Conservation (phyloP, 352 stramenopile genomes). For the Pythium volutum region DNA sequence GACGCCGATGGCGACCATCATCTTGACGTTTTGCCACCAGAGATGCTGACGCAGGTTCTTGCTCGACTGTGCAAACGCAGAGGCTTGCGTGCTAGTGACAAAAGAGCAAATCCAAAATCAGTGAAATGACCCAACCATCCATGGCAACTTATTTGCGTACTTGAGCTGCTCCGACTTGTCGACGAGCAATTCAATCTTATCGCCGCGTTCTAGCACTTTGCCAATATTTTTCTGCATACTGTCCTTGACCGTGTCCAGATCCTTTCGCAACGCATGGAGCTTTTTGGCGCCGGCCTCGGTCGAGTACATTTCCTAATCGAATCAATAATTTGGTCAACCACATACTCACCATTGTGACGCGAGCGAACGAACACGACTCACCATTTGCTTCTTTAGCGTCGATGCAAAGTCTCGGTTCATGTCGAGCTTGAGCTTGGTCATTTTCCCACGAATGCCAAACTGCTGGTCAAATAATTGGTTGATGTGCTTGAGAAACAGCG, state of each 20-base stretch:
- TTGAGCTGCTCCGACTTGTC: slow-evolving; percentile 87
- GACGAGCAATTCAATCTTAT: slow-evolving; percentile 87
- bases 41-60: slow-evolving; percentile 72
- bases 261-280: slow-evolving; percentile 76
- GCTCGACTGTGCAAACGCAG: slow-evolving; percentile 83
- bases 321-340: neutral
- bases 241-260: slow-evolving; percentile 75
- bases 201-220: slow-evolving; percentile 81
- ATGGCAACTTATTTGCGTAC: too few species aligned
- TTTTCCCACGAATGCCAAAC: slow-evolving; percentile 84
- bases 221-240: slow-evolving; percentile 82
- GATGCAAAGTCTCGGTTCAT: slow-evolving; percentile 85
- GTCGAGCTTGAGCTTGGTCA: slow-evolving; percentile 85
- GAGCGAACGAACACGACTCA: slow-evolving; percentile 9
- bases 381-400: slow-evolving; percentile 85
- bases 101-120: neutral
- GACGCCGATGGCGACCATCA: slow-evolving; percentile 77
- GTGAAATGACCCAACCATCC: too few species aligned
- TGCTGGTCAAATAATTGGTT: slow-evolving; percentile 83
- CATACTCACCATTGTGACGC: neutral
- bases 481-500: slow-evolving; percentile 83
- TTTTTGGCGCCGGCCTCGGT: slow-evolving; percentile 71
- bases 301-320: slow-evolving; percentile 67
- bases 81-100: slow-evolving; percentile 58
- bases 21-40: slow-evolving; percentile 88